Evolutionary conservation across 225 moss, liverwort and hornwort genomes (phyloP).

Genomic region (Asterella californica): DNA sequence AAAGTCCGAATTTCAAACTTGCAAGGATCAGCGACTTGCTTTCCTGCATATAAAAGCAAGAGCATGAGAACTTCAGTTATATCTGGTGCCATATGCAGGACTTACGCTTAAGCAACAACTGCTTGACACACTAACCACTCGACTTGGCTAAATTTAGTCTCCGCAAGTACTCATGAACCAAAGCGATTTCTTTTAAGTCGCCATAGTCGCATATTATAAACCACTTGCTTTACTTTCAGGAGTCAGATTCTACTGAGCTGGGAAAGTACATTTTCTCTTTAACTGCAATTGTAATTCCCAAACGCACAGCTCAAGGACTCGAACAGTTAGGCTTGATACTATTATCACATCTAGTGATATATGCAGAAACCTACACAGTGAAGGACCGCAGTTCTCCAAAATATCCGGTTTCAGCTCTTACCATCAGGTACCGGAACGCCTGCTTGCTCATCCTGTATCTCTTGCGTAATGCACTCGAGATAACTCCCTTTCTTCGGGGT

Average conservation of each 20-base stretch:
- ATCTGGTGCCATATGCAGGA: background rate
- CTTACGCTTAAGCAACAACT: background rate
- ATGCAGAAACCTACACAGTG: background rate
- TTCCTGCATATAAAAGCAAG: slow-evolving; percentile 7
- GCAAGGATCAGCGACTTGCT: slow-evolving; percentile 30
- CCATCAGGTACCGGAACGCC: background rate
- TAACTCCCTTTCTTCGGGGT: slow-evolving; percentile 10
- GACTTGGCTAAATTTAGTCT: too few relatives aligned
- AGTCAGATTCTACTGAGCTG: too few relatives aligned
- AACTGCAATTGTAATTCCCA: background rate
- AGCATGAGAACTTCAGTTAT: background rate
- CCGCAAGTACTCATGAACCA: too few relatives aligned
- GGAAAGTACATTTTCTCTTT: too few relatives aligned
- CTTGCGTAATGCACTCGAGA: slow-evolving; percentile 37
- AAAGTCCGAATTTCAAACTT: slow-evolving; percentile 30
- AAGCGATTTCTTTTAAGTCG: too few relatives aligned
- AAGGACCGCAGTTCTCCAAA: background rate
- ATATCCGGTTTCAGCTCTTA: background rate
- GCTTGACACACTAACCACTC: background rate
- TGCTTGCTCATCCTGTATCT: slow-evolving; percentile 31
- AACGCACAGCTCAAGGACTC: background rate
- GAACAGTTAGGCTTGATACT: too few relatives aligned
- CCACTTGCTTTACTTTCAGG: too few relatives aligned
- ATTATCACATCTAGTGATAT: too few relatives aligned
- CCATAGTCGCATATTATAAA: too few relatives aligned